These are phyloP conservation scores for Biscogniauxia sp. DNA, from an alignment of 2,329 filamentous ascomycete species.

Conservation along the genomic window DNA sequence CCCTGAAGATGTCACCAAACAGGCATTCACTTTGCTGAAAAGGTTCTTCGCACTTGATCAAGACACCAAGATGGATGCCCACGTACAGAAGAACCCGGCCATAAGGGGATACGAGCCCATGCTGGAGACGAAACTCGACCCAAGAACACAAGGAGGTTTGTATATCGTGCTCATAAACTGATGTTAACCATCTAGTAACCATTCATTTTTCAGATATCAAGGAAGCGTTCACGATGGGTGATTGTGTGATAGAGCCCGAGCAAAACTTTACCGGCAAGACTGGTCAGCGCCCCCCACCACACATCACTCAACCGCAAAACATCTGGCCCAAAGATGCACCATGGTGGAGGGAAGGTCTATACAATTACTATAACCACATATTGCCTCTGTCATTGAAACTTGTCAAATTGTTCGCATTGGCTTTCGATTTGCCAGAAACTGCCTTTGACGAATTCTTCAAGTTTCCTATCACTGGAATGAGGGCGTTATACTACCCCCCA, in stretches of 20 bases:
- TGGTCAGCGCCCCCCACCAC: constrained; percentile 22
- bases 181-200: too few relatives aligned
- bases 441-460: constrained; percentile 37
- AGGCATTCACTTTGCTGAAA: constrained; percentile 26
- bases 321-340: constrained; percentile 34
- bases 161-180: background rate
- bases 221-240: constrained; percentile 38
- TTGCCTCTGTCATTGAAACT: constrained; percentile 33
- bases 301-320: constrained; percentile 32
- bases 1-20: constrained; percentile 18
- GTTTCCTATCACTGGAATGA: constrained; percentile 41
- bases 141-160: constrained; percentile 29
- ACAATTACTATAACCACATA: constrained; percentile 33
- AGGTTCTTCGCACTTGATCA: constrained; percentile 32
- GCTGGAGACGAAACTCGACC: constrained; percentile 33
- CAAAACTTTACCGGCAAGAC: constrained; percentile 32
- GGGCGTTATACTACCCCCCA: constrained; percentile 40
- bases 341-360: constrained; percentile 34
- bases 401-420: constrained; percentile 36
- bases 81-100: constrained; percentile 36
- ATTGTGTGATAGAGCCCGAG: constrained; percentile 36
- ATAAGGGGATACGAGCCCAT: constrained; percentile 36
- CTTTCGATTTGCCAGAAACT: constrained; percentile 38
- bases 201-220: constrained; percentile 24
- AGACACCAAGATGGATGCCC: constrained; percentile 34